phyloP scores from a whole-genome alignment of 2,329 filamentous ascomycete species.

The Ascochyta rabiei region DNA sequence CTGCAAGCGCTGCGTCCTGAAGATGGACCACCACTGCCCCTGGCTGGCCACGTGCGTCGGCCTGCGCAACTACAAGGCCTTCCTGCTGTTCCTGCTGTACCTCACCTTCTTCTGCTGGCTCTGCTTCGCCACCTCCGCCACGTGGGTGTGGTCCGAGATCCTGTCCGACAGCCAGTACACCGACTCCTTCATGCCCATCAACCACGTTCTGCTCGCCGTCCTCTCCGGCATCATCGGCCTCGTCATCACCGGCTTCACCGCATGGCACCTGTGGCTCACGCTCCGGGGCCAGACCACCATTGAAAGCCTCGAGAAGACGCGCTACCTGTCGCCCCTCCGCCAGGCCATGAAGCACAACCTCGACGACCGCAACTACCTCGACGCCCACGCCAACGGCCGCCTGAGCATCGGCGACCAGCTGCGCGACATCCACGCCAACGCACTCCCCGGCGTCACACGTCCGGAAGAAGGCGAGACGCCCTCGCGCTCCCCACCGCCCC shows the following conservation, averaged over 20 bases:
- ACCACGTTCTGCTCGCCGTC: slow-evolving; percentile 87
- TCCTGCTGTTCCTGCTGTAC: slow-evolving; percentile 90
- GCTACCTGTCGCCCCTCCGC: slow-evolving; percentile 83
- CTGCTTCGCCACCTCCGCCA: slow-evolving; percentile 74
- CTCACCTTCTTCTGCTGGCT: slow-evolving; percentile 84
- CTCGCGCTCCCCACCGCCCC: slow-evolving; percentile 45
- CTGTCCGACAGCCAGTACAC: slow-evolving; percentile 71
- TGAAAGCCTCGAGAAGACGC: slow-evolving; percentile 92
- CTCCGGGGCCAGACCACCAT: slow-evolving; percentile 87
- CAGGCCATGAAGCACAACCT: slow-evolving; percentile 71
- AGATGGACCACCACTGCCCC: slow-evolving; percentile 99
- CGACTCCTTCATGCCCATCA: slow-evolving; percentile 82
- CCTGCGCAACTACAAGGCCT: slow-evolving; percentile 92
- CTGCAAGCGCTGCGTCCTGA: slow-evolving; percentile 90
- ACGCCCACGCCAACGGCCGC: slow-evolving; percentile 50
- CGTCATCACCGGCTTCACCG: slow-evolving; percentile 86
- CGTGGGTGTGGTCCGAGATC: slow-evolving; percentile 87
- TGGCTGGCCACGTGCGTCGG: slow-evolving; percentile 97
- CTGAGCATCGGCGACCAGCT: slow-evolving; percentile 68
- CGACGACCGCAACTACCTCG: slow-evolving; percentile 51
- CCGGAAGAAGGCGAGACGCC: slow-evolving; percentile 78
- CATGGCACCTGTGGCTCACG: slow-evolving; percentile 87
- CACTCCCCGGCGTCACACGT: slow-evolving; percentile 77
- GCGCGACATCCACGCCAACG: slow-evolving; percentile 81
- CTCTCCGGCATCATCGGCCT: slow-evolving; percentile 89